Evolutionary conservation across 2,329 filamentous ascomycete species (phyloP).

Genomic region (Phyllosticta capitalensis): DNA sequence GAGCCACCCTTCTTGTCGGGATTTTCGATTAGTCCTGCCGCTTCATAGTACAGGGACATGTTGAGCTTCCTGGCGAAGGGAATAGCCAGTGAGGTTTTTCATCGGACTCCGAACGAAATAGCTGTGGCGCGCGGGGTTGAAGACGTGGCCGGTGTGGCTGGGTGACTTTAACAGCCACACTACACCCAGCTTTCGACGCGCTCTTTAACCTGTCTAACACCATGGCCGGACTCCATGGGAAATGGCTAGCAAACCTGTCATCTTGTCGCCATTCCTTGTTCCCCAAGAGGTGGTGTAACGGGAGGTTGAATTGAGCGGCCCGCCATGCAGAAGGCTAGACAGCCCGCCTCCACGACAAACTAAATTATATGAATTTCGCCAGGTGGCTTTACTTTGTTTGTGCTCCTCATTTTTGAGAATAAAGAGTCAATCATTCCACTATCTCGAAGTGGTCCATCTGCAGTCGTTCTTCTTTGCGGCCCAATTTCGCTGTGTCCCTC

Average conservation of each 20-base stretch:
- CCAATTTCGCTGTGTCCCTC: background rate
- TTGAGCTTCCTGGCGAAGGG: background rate
- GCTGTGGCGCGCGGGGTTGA: background rate
- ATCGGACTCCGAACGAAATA: background rate
- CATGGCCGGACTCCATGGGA: too few species aligned
- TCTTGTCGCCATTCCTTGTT: background rate
- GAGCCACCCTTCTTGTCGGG: slow-evolving; percentile 63
- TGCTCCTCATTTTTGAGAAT: background rate
- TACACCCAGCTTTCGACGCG: too few species aligned
- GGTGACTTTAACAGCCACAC: background rate
- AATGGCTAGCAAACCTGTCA: background rate
- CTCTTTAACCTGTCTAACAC: too few species aligned
- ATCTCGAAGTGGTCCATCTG: background rate
- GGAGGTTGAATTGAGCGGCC: background rate
- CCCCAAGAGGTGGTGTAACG: background rate
- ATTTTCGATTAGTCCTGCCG: slow-evolving; percentile 61
- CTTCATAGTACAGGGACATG: slow-evolving; percentile 96
- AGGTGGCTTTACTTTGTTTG: background rate
- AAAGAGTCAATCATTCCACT: background rate
- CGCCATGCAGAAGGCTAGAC: background rate
- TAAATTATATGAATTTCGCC: background rate
- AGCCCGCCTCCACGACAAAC: background rate
- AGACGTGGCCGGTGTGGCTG: background rate
- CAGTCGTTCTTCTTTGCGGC: background rate
- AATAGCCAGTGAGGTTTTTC: background rate